phyloP scores from a whole-genome alignment of 2,329 filamentous ascomycete genomes.

The Fusarium albidum region DNA sequence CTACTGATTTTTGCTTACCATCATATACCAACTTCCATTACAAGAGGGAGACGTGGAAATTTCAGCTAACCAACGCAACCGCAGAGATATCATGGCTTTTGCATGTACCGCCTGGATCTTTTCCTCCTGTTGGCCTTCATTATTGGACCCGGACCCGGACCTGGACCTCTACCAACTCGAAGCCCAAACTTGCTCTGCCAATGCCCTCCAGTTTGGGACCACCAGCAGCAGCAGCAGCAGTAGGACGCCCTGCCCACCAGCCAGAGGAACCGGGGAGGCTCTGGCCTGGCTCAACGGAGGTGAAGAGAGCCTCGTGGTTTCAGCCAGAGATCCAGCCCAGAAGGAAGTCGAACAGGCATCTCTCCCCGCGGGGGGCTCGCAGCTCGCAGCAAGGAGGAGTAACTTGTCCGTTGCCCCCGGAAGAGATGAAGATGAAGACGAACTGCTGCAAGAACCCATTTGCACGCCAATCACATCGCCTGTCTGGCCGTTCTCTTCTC shows the following conservation, averaged over 20 bases:
- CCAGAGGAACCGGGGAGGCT: conserved; percentile 1
- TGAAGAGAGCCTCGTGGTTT: neutral
- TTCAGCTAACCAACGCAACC: neutral
- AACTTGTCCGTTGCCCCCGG: too few species aligned
- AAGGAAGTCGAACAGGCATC: neutral
- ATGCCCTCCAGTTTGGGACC: neutral
- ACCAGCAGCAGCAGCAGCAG: too few species aligned
- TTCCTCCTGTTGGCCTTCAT: neutral
- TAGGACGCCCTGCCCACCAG: conserved; percentile 1
- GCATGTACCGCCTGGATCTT: neutral
- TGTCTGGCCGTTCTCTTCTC: neutral
- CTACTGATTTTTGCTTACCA: too few species aligned
- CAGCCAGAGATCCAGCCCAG: conserved; percentile 4
- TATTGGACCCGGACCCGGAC: neutral
- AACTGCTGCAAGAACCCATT: too few species aligned
- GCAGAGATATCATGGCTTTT: neutral
- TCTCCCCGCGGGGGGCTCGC: neutral
- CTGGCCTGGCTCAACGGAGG: neutral
- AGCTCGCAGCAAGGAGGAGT: too few species aligned
- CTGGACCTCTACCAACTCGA: neutral
- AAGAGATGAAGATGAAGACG: too few species aligned
- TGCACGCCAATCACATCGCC: too few species aligned
- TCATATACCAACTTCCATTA: neutral
- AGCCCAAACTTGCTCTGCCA: neutral
- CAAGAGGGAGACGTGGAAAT: neutral